Evolutionary conservation across 164 flowering plant species (phyloP), one percentile per base, ranked within the genome.

Genomic region (Buxus sempervirens): DNA sequence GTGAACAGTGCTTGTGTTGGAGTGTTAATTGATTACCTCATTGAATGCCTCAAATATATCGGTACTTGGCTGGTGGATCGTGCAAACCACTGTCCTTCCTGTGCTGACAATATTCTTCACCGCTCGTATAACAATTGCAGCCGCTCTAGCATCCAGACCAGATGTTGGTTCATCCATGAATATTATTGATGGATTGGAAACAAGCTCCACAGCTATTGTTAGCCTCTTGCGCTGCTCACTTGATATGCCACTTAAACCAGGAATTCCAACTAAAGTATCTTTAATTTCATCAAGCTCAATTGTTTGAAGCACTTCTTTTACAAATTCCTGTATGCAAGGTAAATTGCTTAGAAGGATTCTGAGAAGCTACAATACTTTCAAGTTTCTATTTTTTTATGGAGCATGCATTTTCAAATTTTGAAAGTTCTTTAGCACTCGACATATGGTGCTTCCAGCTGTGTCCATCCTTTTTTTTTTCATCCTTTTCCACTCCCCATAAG

Each of bases 181-280:
- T 21, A 83, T 77, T 9, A 79, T 79, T 8, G 86, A 81, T 12
- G 84, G 86, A 54, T 83, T 83, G 2, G 86, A 62, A 60, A 83
- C 83, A 68, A 81, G 86, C 77, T 83, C 86, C 49, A 83, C 84
- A 9, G 84, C 84, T 26, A 83, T 81, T 0, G 84, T 83, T 28
- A 83, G 80, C 68, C 83, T 48, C 61, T 83, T 83, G 14, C 84
- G 71, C 64, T 83, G 84, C 66, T 83, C 84, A 5, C 61, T 70
- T 21, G 84, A 81, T 61, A 83, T 26, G 12, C 84, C 86, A 66
- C 73, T 74, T 6, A 54, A 48, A 26, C 84, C 84, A 26, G 80
- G 78, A 10, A 67, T 7, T 5, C 87, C 87, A 38, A 81, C 87
- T 22, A 83, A 28, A 18, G 79, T 63, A 71, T 78, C 72, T 69